Conservation (phyloP, 768 basidiomycete genomes). For the Exidia glandulosa region DNA sequence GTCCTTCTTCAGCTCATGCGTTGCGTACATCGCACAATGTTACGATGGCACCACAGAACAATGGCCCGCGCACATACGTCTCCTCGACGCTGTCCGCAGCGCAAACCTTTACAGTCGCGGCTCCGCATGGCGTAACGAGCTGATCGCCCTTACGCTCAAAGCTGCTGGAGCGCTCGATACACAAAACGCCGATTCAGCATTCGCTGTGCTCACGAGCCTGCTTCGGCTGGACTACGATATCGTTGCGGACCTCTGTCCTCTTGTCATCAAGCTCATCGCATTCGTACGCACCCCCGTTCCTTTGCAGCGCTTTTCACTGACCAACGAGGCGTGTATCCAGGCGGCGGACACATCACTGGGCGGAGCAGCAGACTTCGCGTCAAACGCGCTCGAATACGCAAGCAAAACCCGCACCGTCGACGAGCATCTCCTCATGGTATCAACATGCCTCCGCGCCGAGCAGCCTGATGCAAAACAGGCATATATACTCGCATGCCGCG, state of each 20-base stretch:
- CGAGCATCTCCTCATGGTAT: background rate
- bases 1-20: background rate
- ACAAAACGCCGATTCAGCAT: conserved; percentile 15
- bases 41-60: background rate
- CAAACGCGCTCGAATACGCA: background rate
- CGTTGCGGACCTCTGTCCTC: conserved; percentile 13
- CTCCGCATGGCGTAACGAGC: background rate
- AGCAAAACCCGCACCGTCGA: background rate
- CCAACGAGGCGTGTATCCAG: background rate
- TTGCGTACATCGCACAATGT: background rate
- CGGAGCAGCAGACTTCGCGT: background rate
- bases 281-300: background rate
- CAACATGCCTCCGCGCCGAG: background rate
- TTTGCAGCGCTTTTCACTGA: background rate
- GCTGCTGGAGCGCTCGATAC: background rate
- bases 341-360: background rate
- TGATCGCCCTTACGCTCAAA: background rate
- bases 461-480: background rate
- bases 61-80: background rate
- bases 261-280: background rate
- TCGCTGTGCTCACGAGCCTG: conserved; percentile 39
- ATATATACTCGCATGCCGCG: background rate
- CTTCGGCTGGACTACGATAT: conserved; percentile 54
- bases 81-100: background rate
- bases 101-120: background rate